phyloP scores from a whole-genome alignment of 73 alveolate genomes.

The Stentor roeselii region DNA sequence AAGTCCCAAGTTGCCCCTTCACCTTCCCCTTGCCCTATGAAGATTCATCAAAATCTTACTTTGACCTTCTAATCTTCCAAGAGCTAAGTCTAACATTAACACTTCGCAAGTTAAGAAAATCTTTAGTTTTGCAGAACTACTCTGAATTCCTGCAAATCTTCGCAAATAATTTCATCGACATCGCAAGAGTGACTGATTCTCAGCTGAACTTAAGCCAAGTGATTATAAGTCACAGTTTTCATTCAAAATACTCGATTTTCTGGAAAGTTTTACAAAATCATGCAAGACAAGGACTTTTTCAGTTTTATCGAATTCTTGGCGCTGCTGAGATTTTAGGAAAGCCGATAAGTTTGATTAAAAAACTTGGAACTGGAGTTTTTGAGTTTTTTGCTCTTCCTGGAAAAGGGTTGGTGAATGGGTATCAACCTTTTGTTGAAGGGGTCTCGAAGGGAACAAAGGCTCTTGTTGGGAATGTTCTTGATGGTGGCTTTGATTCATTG shows the following conservation, averaged over 20 bases:
- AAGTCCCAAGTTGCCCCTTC: not conserved
- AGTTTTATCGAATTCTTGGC: constrained; percentile 78
- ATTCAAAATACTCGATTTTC: not conserved
- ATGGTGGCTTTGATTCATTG: constrained; percentile 82
- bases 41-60: not conserved
- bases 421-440: constrained; percentile 81
- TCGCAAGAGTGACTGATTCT: not conserved
- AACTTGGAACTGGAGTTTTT: constrained; percentile 89
- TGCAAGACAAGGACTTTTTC: constrained; percentile 63
- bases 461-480: constrained; percentile 61
- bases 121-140: not conserved
- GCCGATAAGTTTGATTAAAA: constrained; percentile 84
- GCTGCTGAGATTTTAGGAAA: constrained; percentile 78
- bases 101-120: not conserved
- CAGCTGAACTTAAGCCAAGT: not conserved
- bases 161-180: not conserved
- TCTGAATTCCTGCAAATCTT: not conserved
- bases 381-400: constrained; percentile 87
- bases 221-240: not conserved
- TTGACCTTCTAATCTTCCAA: not conserved
- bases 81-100: not conserved
- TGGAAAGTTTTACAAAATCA: constrained; percentile 43
- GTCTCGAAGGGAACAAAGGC: constrained; percentile 80
- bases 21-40: not conserved
- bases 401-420: constrained; percentile 82